Conservation (phyloP, 2,329 filamentous ascomycete genomes). For the Blastomyces gilchristii region DNA sequence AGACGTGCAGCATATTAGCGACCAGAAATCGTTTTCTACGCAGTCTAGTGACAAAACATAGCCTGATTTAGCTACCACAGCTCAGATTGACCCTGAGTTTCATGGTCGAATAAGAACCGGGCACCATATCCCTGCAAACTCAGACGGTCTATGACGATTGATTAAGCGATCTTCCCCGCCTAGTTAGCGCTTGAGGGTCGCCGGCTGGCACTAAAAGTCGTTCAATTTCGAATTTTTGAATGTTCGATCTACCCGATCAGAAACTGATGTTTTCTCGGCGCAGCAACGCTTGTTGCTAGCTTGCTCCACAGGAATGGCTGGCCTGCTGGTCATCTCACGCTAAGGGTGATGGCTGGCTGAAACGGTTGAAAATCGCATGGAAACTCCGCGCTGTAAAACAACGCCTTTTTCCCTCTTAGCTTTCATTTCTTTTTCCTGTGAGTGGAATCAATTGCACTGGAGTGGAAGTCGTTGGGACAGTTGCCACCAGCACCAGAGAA, state of each 20-base stretch:
- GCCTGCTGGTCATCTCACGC: background rate
- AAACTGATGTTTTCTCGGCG: background rate
- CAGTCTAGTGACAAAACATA: too few relatives aligned
- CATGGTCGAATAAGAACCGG: background rate
- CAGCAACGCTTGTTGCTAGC: background rate
- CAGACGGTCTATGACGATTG: conserved; percentile 1
- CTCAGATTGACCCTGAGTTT: too few relatives aligned
- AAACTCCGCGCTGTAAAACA: background rate
- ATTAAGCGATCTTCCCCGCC: background rate
- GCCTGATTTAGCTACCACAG: background rate
- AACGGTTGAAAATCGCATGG: conserved; percentile 3
- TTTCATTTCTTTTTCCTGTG: background rate
- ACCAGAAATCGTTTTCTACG: background rate
- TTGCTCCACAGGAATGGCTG: background rate
- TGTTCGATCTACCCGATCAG: conserved; percentile 1
- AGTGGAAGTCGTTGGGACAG: background rate
- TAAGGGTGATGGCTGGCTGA: background rate
- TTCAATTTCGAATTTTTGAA: background rate
- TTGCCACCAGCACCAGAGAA: background rate
- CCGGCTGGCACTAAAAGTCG: background rate
- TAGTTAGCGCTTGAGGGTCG: background rate
- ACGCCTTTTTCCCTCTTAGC: background rate
- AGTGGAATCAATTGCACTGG: background rate
- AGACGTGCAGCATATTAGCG: background rate
- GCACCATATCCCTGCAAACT: background rate